Conservation (phyloP, 2,329 filamentous ascomycete genomes). For the Alternaria arbusti region DNA sequence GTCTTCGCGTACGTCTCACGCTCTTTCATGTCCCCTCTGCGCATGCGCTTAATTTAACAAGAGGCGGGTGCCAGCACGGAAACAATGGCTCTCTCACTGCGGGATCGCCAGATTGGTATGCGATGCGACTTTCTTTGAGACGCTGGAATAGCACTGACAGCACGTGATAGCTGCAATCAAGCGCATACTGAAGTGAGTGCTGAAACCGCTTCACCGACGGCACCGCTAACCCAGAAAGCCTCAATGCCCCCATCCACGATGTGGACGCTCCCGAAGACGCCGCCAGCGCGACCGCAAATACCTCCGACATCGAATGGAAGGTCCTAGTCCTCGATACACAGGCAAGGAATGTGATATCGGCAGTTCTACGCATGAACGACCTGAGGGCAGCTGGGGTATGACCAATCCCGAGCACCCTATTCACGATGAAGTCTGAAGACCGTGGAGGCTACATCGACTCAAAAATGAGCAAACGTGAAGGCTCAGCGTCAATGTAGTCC, state of each 20-base stretch:
- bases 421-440: not conserved
- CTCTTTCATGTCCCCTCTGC: not conserved
- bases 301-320: conserved; percentile 25
- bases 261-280: conserved; percentile 68
- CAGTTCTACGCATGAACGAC: conserved; percentile 92
- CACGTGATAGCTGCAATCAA: conserved; percentile 77
- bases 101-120: conserved; percentile 70
- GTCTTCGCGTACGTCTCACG: not conserved
- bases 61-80: conserved; percentile 29
- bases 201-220: not conserved
- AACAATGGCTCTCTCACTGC: conserved; percentile 54
- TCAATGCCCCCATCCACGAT: conserved; percentile 73
- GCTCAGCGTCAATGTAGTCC: not conserved
- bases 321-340: conserved; percentile 93
- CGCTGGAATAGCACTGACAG: conserved; percentile 11
- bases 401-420: not conserved
- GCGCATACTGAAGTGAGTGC: conserved; percentile 77
- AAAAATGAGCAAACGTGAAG: no score
- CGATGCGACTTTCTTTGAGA: not conserved
- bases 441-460: not conserved
- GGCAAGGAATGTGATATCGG: conserved; percentile 95
- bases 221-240: conserved; percentile 26
- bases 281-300: conserved; percentile 10
- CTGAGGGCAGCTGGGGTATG: conserved; percentile 81
- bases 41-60: conserved; percentile 37